A percentile compares a stretch with the other conserved stretches of the same genome.
These are phyloP conservation scores for Candida frijolesensis DNA, from an alignment of 1,139 yeast genomes.

Conservation along the genomic window DNA sequence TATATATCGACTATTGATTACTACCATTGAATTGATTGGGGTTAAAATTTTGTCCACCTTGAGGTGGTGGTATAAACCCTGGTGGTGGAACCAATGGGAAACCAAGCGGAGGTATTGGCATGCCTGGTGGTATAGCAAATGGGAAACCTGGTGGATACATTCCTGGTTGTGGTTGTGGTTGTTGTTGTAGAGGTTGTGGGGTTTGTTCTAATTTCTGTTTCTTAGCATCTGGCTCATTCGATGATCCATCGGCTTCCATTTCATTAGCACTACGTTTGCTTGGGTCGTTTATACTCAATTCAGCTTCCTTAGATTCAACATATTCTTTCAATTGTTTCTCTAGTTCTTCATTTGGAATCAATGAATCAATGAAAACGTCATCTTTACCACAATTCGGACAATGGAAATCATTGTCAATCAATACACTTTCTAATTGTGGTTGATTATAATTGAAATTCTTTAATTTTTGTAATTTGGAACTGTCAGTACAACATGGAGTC, in stretches of 20 bases:
- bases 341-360: slow-evolving; percentile 61
- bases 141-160: slow-evolving; percentile 20
- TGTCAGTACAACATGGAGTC: slow-evolving; percentile 78
- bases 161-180: slow-evolving; percentile 27
- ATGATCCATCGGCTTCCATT: slow-evolving; percentile 22
- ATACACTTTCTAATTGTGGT: slow-evolving; percentile 60
- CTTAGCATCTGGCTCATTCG: slow-evolving; percentile 27
- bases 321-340: slow-evolving; percentile 56
- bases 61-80: slow-evolving; percentile 21
- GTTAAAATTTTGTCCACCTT: slow-evolving; percentile 9
- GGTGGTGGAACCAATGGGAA: slow-evolving; percentile 13
- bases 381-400: slow-evolving; percentile 85
- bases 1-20: not conserved
- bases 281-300: slow-evolving; percentile 45
- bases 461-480: slow-evolving; percentile 56
- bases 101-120: slow-evolving; percentile 13
- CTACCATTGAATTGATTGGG: slow-evolving; percentile 2
- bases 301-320: slow-evolving; percentile 44
- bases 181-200: slow-evolving; percentile 27
- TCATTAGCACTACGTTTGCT: slow-evolving; percentile 25
- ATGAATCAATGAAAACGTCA: slow-evolving; percentile 75
- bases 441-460: slow-evolving; percentile 43
- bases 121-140: slow-evolving; percentile 16
- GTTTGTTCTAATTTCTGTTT: slow-evolving; percentile 24
- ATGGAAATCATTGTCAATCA: slow-evolving; percentile 82